Conservation (phyloP, 1,139 yeast species). For the Magnusiomyces starmeri region DNA sequence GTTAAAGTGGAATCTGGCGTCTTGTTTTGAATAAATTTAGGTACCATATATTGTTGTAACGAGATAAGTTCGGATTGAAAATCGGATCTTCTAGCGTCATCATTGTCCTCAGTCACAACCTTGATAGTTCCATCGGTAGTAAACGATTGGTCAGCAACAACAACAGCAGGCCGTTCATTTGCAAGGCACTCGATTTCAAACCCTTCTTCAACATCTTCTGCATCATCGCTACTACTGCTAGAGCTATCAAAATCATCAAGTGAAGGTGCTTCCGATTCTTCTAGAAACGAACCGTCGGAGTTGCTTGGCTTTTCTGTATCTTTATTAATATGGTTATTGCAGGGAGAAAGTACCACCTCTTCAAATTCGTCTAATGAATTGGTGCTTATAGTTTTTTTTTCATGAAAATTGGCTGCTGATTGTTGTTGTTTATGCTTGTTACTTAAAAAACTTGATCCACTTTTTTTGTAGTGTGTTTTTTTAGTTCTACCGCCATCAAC, state of each 20-base stretch:
- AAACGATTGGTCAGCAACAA: background rate
- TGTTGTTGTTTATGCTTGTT: background rate
- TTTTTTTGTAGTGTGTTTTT: background rate
- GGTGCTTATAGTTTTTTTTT: background rate
- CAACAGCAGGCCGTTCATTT: background rate
- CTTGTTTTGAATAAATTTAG: no score
- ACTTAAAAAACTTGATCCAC: background rate
- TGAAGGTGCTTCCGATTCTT: background rate
- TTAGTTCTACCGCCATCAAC: background rate
- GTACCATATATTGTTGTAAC: background rate
- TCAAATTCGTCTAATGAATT: no score
- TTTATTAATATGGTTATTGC: no score
- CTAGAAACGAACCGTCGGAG: background rate
- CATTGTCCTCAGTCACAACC: background rate
- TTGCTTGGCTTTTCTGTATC: no score
- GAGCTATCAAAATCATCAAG: background rate
- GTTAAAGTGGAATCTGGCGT: no score
- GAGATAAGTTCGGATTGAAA: no score
- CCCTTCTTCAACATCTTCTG: background rate
- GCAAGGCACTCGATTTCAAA: background rate
- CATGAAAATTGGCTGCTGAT: background rate
- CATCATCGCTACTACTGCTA: background rate
- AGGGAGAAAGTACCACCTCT: no score
- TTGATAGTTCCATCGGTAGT: background rate
- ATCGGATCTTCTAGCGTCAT: no score